phyloP scores from a whole-genome alignment of 163 green algal species.

The Chlamydomonas reinhardtii region DNA sequence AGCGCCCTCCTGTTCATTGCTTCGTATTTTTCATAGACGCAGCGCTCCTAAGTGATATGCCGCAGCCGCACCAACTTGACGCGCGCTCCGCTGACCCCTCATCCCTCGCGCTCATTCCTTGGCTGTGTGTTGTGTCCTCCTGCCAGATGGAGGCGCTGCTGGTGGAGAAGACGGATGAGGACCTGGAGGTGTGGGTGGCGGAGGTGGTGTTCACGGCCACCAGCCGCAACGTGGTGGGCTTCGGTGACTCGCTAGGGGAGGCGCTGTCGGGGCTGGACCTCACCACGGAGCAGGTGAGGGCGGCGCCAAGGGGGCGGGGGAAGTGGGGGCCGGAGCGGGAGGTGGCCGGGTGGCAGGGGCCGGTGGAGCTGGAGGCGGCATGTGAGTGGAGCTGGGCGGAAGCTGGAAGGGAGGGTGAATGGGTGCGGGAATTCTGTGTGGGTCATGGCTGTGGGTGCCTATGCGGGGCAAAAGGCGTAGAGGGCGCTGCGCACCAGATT shows the following conservation, averaged over 20 bases:
- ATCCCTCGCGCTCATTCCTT: too few relatives aligned
- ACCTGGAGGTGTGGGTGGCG: slow-evolving; percentile 45
- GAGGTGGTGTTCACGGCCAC: slow-evolving; percentile 46
- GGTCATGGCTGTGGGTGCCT: too few relatives aligned
- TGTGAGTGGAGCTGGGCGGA: neutral
- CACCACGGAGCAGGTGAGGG: slow-evolving; percentile 12
- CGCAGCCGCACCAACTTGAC: too few relatives aligned
- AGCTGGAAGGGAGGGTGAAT: neutral
- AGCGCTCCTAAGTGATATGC: too few relatives aligned
- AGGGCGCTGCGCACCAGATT: too few relatives aligned
- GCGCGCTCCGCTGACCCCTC: too few relatives aligned
- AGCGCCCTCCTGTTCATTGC: too few relatives aligned
- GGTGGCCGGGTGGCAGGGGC: too few relatives aligned
- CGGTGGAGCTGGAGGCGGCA: neutral
- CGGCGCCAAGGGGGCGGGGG: neutral
- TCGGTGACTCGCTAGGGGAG: slow-evolving; percentile 35
- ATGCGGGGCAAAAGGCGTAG: too few relatives aligned
- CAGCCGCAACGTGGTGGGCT: slow-evolving; percentile 32
- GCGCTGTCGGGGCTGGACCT: slow-evolving; percentile 9
- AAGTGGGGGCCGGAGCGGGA: neutral
- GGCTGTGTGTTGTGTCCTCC: neutral
- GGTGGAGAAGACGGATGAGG: slow-evolving; percentile 24
- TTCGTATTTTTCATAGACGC: too few relatives aligned
- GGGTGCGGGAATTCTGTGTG: too few relatives aligned
- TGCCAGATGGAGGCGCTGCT: slow-evolving; percentile 36